phyloP scores from a whole-genome alignment of 352 stramenopile genomes.

The Pythium periplocum region DNA sequence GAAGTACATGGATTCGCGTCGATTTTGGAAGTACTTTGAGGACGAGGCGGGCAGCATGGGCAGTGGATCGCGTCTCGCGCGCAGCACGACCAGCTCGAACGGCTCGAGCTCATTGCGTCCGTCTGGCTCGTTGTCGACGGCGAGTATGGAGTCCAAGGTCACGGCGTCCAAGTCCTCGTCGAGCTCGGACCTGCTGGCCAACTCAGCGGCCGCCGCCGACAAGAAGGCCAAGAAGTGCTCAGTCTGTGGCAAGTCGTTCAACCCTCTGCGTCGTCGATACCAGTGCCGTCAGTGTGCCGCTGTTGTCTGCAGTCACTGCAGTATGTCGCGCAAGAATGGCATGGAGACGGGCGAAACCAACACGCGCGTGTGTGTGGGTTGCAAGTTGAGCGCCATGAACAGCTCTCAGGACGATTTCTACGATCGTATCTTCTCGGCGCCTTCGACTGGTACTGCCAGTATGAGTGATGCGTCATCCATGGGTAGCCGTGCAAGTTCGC shows the following conservation, averaged over 20 bases:
- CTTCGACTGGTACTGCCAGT: conserved; percentile 12
- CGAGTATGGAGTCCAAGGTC: conserved; percentile 19
- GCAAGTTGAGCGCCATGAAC: conserved; percentile 59
- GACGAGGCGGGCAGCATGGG: conserved; percentile 17
- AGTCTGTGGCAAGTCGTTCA: conserved; percentile 80
- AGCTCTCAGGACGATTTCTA: conserved; percentile 47
- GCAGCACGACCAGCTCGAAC: conserved; percentile 26
- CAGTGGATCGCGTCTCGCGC: conserved; percentile 17
- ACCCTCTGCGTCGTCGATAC: conserved; percentile 67
- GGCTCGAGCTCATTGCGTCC: conserved; percentile 17
- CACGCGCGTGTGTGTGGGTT: conserved; percentile 67
- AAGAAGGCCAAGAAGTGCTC: conserved; percentile 76
- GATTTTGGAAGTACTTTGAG: conserved; percentile 81
- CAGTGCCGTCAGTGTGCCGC: conserved; percentile 57
- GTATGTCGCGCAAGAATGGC: conserved; percentile 44
- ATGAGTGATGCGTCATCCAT: conserved; percentile 18
- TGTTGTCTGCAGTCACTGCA: conserved; percentile 70
- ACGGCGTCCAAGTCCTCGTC: not conserved
- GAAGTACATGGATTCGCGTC: conserved; percentile 76
- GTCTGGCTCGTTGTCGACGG: conserved; percentile 16
- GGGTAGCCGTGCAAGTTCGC: conserved; percentile 16
- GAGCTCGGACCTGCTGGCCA: too few relatives aligned
- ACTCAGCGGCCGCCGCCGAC: conserved; percentile 9
- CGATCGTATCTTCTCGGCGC: conserved; percentile 57
- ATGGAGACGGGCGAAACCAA: conserved; percentile 47